Percentiles rank a stretch among this genome's conserved stretches.
phyloP scores from a whole-genome alignment of 495 filamentous ascomycete genomes.

The Annulohypoxylon moriforme region DNA sequence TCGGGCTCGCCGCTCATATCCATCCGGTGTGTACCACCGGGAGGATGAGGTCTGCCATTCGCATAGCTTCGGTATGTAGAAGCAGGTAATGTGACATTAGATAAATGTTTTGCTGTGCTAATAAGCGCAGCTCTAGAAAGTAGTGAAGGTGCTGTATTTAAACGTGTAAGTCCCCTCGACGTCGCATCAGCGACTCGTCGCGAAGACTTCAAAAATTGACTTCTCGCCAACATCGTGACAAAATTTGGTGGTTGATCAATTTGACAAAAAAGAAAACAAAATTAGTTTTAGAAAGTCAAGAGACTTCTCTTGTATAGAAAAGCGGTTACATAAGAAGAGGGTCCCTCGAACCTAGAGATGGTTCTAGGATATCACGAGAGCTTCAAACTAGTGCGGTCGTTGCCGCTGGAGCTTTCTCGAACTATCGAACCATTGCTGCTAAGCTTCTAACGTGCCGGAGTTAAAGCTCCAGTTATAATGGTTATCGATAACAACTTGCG shows the following conservation, averaged over 20 bases:
- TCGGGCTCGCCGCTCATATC: constrained; percentile 82
- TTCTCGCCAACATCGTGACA: constrained; percentile 54
- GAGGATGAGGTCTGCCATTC: constrained; percentile 82
- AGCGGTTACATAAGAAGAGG: constrained; percentile 20
- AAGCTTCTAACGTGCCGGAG: background rate
- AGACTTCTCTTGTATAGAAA: constrained; percentile 27
- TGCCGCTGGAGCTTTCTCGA: constrained; percentile 42
- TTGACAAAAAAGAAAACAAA: background rate
- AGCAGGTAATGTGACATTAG: constrained; percentile 44
- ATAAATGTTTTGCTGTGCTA: constrained; percentile 24
- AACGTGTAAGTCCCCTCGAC: constrained; percentile 45
- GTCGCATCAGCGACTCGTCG: constrained; percentile 51
- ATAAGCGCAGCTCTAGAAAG: constrained; percentile 38
- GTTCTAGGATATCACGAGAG: constrained; percentile 41
- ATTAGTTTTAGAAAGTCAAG: constrained; percentile 18
- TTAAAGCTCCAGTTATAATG: constrained; percentile 30
- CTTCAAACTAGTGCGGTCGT: constrained; percentile 23
- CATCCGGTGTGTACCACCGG: constrained; percentile 94
- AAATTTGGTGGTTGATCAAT: background rate
- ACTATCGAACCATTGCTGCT: constrained; percentile 26
- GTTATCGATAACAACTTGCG: constrained; percentile 29
- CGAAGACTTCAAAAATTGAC: constrained; percentile 49
- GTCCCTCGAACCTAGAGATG: constrained; percentile 2
- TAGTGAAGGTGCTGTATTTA: constrained; percentile 43
- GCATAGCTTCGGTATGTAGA: constrained; percentile 70